Conservation (phyloP, 2,329 filamentous ascomycete genomes). For the Apiospora hydei region DNA sequence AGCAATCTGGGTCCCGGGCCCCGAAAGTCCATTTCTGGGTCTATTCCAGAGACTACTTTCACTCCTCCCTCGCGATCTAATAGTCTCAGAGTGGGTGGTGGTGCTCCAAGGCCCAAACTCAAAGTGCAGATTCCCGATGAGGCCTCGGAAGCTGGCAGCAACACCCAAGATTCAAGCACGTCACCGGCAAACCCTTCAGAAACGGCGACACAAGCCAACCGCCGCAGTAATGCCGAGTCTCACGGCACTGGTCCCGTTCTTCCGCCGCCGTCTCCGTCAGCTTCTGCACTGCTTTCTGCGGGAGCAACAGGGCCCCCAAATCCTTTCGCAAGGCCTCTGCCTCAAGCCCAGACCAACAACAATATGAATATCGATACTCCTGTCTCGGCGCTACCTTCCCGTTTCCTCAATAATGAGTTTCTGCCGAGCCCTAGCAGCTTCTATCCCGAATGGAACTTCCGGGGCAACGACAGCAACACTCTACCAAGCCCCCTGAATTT, state of each 20-base stretch:
- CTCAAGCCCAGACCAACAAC: constrained; percentile 66
- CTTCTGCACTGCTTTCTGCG: constrained; percentile 84
- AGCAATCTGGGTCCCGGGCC: constrained; percentile 48
- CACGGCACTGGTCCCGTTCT: constrained; percentile 78
- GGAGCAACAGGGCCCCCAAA: constrained; percentile 93
- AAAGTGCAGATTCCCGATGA: constrained; percentile 97
- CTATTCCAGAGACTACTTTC: constrained; percentile 69
- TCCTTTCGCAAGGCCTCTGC: constrained; percentile 88
- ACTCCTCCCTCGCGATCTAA: constrained; percentile 80
- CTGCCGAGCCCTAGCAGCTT: constrained; percentile 91
- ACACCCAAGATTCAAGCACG: constrained; percentile 72
- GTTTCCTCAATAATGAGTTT: constrained; percentile 87
- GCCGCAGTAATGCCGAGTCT: constrained; percentile 57
- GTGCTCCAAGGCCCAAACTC: constrained; percentile 78
- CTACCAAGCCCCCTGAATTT: constrained; percentile 93
- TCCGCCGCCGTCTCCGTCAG: constrained; percentile 91
- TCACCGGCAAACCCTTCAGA: constrained; percentile 67
- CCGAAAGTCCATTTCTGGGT: constrained; percentile 62
- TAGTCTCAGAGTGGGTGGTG: constrained; percentile 67
- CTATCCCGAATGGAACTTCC: constrained; percentile 88
- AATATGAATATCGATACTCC: constrained; percentile 77
- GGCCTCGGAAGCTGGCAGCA: constrained; percentile 77
- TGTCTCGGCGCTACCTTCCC: constrained; percentile 90
- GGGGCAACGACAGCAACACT: constrained; percentile 78
- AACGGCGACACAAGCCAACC: constrained; percentile 61